These are phyloP conservation scores for Fusarium buharicum DNA, from an alignment of 2,329 filamentous ascomycete genomes.

Conservation along the genomic window DNA sequence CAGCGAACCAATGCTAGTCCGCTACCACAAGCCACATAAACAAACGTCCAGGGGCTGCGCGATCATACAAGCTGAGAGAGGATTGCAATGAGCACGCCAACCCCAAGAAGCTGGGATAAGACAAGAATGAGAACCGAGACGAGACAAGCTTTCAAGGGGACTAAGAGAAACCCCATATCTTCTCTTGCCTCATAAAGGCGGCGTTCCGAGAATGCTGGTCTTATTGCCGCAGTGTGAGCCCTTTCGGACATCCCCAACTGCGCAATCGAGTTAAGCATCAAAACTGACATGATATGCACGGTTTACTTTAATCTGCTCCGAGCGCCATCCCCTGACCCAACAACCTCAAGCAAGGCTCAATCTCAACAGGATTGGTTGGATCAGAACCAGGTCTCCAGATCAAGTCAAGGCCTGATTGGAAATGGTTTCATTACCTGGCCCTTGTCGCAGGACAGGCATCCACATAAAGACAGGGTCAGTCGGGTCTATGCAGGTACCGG, in stretches of 20 bases:
- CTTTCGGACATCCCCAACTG: constrained; percentile 10
- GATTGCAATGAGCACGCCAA: constrained; percentile 9
- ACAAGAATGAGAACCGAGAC: constrained; percentile 27
- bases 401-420: constrained; percentile 43
- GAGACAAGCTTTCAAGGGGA: constrained; percentile 9
- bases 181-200: constrained; percentile 31
- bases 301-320: constrained; percentile 37
- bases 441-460: constrained; percentile 26
- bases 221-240: constrained; percentile 11
- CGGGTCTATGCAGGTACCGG: constrained; percentile 31
- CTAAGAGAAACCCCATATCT: constrained; percentile 1
- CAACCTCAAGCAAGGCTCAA: constrained; percentile 27
- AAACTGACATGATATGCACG: constrained; percentile 21
- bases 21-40: constrained; percentile 24
- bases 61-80: constrained; percentile 6
- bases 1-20: constrained; percentile 24
- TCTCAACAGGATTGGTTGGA: constrained; percentile 39
- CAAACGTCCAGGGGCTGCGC: constrained; percentile 24
- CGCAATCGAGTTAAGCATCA: constrained; percentile 27
- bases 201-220: constrained; percentile 33
- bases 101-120: constrained; percentile 17
- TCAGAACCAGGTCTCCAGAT: constrained; percentile 36
- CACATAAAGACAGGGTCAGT: constrained; percentile 33
- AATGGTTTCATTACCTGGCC: constrained; percentile 39
- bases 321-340: constrained; percentile 31